Conservation (phyloP, 352 stramenopile species). For the Pythium phragmiticola region DNA sequence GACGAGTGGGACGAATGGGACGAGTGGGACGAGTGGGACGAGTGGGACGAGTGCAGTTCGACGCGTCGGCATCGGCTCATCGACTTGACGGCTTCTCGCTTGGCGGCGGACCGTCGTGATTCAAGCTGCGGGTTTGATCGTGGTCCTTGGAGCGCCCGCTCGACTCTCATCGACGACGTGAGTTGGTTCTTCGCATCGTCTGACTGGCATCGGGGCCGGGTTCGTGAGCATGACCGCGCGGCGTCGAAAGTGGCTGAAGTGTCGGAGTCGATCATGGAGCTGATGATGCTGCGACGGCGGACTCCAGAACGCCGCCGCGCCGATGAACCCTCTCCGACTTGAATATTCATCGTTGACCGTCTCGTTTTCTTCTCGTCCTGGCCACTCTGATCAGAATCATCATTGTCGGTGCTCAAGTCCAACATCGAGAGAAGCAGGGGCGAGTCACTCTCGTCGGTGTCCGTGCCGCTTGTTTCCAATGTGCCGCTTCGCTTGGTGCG, state of each 20-base stretch:
- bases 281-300: conserved; percentile 3
- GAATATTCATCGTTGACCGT: background rate
- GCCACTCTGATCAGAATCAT: background rate
- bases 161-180: background rate
- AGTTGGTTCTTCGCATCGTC: background rate
- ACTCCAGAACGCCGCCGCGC: background rate
- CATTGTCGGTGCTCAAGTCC: background rate
- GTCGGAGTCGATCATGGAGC: background rate
- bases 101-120: background rate
- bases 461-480: conserved; percentile 12
- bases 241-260: background rate
- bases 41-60: background rate
- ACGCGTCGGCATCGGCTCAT: background rate
- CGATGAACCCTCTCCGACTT: background rate
- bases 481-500: conserved; percentile 13
- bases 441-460: conserved; percentile 6
- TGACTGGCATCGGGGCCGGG: conserved; percentile 1
- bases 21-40: too few relatives aligned
- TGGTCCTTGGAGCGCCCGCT: background rate
- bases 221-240: background rate
- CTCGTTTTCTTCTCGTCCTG: background rate
- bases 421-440: conserved; percentile 1
- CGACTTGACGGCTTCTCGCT: background rate
- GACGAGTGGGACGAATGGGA: background rate
- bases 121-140: background rate